Conservation (phyloP, 129 eudicot genomes). For the Heracleum sosnowskyi region DNA sequence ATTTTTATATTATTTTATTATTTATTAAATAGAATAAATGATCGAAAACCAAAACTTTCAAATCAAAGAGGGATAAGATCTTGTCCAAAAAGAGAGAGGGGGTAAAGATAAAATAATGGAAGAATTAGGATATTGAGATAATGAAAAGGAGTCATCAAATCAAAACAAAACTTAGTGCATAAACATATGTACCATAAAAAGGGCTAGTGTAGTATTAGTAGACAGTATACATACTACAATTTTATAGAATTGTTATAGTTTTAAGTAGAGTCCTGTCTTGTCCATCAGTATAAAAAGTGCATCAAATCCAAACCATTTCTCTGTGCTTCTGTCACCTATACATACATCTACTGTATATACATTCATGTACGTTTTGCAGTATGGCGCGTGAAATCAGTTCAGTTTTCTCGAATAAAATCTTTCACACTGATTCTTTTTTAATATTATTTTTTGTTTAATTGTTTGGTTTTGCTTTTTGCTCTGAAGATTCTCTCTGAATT, state of each 20-base stretch:
- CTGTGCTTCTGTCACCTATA: not conserved
- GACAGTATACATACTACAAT: not conserved
- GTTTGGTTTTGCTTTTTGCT: too few species aligned
- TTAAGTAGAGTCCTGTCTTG: not conserved
- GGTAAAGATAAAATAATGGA: too few species aligned
- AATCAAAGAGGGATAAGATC: too few species aligned
- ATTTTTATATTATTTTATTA: too few species aligned
- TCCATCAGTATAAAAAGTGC: not conserved
- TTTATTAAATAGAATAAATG: too few species aligned
- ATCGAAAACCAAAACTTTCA: too few species aligned
- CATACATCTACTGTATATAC: too few species aligned
- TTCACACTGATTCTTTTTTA: not conserved
- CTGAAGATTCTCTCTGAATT: not conserved
- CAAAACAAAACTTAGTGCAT: not conserved
- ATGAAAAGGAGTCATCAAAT: too few species aligned
- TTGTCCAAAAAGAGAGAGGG: too few species aligned
- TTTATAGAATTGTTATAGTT: not conserved
- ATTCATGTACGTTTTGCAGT: not conserved
- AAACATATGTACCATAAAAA: not conserved
- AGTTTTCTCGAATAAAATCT: slow-evolving; percentile 3
- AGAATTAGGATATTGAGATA: too few species aligned
- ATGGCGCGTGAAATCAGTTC: not conserved
- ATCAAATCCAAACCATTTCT: not conserved
- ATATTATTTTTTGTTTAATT: too few species aligned
- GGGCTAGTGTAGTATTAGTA: not conserved